Percentiles rank a stretch among this genome's conserved stretches.
Evolutionary conservation across 2,329 filamentous ascomycete genomes (phyloP).

Genomic region (Aureobasidium sp.): DNA sequence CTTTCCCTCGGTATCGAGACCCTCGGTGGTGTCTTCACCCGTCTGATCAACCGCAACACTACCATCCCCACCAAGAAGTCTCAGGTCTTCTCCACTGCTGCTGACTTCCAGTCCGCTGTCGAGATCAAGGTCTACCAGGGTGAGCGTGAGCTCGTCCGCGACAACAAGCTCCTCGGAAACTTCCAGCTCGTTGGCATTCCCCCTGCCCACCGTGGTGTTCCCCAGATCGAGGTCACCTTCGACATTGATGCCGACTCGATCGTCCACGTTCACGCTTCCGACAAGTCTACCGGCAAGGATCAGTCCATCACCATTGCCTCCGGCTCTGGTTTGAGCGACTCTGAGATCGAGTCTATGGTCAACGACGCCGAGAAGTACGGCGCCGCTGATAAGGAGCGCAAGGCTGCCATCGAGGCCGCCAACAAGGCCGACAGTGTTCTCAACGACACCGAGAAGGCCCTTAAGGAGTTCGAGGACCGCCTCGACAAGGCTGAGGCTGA

Average conservation of each 20-base stretch:
- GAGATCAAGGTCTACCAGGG: constrained; percentile 99
- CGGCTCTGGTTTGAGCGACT: constrained; percentile 91
- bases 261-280: constrained; percentile 96
- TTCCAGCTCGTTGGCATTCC: constrained; percentile 67
- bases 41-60: constrained; percentile 62
- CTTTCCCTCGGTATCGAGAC: constrained; percentile 97
- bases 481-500: constrained; percentile 97
- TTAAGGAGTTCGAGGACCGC: constrained; percentile 98
- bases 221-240: constrained; percentile 94
- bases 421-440: constrained; percentile 95
- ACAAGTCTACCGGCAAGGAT: constrained; percentile 97
- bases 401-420: constrained; percentile 87
- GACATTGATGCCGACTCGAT: constrained; percentile 99
- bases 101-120: constrained; percentile 59
- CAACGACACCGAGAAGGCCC: constrained; percentile 96
- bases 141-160: constrained; percentile 96
- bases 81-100: constrained; percentile 9
- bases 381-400: constrained; percentile 94
- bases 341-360: constrained; percentile 98
- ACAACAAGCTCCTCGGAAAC: constrained; percentile 98
- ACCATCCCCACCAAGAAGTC: constrained; percentile 30
- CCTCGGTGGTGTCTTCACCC: constrained; percentile 98
- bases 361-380: constrained; percentile 94
- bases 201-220: constrained; percentile 88
- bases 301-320: constrained; percentile 99